Evolutionary conservation across 192 early-diverging fungal genomes (phyloP), one percentile per base, ranked within the genome.

Genomic region (Linnemannia hyalina): DNA sequence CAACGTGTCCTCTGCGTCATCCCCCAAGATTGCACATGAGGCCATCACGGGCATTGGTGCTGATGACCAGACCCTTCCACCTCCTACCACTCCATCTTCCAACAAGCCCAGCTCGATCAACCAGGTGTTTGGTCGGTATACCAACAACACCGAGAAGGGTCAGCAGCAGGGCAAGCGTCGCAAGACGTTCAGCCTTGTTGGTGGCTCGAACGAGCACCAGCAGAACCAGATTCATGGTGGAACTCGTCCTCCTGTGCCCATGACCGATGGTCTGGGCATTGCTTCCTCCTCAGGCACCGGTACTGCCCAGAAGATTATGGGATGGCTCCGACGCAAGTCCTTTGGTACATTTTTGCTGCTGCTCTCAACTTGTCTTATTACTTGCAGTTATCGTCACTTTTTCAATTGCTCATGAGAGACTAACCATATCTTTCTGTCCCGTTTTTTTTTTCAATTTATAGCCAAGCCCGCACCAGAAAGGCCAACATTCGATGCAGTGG

Each of bases 311-410:
- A 93, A 93, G 23, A 89, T 96, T 38, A 94, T 95, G 89, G 93
- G 93, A 82, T 96, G 95, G 95, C 91, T 96, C 54, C 92, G 93
- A 47, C 92, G 94, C 87, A 93, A 94, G 65, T 91, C 91, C 16
- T 76, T 87, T 46, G 88, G 92, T 91, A 91, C 79, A 81, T 29
- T 36, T 63, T 15, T n/a, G n/a, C 68, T n/a, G 23, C 22, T 60
- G 11, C 44, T 52, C 47, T 47, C 46, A 74, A 52, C 70, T 73
- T 54, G 16, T 54, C 9, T 65, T 82, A 55, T 75, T 42, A 55
- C 60, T 26, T 47, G 57, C 63, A 75, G 49, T 52, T 23, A 42
- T 65, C 38, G 35, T 40, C 60, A 65, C 35, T 65, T 26, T 13
- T 10, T 65, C 26, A 15, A 52, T 52, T 52, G 49, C 49, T 22